phyloP scores from a whole-genome alignment of 306 rosid genomes.

The Corylus avellana region DNA sequence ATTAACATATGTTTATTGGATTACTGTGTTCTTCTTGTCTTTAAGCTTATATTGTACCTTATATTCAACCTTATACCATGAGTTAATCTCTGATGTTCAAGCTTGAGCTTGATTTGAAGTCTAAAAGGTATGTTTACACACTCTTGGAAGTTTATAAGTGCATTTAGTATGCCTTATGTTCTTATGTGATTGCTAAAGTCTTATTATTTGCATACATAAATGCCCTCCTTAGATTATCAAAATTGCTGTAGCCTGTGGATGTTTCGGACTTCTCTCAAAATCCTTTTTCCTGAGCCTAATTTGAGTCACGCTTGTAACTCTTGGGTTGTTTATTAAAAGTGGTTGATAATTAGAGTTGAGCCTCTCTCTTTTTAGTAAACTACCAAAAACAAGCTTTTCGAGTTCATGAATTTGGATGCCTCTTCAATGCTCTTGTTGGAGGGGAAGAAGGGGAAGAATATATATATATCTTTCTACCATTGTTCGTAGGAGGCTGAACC shows the following conservation, averaged over 20 bases:
- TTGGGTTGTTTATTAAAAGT: background rate
- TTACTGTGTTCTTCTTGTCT: slow-evolving; percentile 11
- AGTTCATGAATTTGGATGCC: no score
- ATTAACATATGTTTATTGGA: slow-evolving; percentile 24
- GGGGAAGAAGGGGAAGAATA: no score
- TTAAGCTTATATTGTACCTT: background rate
- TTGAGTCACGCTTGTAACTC: background rate
- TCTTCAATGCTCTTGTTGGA: no score
- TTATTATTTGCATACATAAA: no score
- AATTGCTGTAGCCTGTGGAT: background rate
- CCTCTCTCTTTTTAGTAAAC: no score
- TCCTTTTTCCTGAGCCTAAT: background rate
- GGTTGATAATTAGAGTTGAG: no score
- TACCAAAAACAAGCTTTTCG: no score
- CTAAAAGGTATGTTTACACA: background rate
- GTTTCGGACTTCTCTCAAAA: background rate
- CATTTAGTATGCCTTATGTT: background rate
- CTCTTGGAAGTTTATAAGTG: background rate
- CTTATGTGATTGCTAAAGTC: background rate
- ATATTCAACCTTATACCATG: background rate
- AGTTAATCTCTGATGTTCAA: background rate
- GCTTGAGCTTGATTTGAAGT: background rate
- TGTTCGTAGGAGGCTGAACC: no score
- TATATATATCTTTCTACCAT: no score
- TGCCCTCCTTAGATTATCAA: background rate